Conservation (phyloP, 768 basidiomycete genomes). For the Kwoniella bestiolae region DNA sequence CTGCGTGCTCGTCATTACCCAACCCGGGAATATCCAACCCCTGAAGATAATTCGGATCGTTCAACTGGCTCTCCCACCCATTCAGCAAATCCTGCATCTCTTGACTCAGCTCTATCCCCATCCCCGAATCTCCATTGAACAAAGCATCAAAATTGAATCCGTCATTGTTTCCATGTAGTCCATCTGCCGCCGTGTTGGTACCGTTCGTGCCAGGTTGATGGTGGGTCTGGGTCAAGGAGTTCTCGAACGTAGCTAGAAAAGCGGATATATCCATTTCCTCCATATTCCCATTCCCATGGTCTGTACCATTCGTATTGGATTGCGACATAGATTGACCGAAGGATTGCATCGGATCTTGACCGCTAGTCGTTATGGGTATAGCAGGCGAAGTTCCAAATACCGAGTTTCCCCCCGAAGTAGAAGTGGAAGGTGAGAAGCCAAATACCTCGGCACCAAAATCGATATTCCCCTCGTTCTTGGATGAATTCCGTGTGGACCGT, state of each 20-base stretch:
- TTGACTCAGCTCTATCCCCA: slow-evolving; percentile 25
- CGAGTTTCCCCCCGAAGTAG: slow-evolving; percentile 7
- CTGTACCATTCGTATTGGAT: slow-evolving; percentile 2
- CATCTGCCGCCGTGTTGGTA: neutral
- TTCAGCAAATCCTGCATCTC: slow-evolving; percentile 44
- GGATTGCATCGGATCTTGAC: neutral
- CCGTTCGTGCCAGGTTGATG: neutral
- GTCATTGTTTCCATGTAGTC: neutral
- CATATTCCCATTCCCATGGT: neutral
- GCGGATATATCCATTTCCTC: slow-evolving; percentile 36
- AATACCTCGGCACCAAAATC: slow-evolving; percentile 23
- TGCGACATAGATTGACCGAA: neutral
- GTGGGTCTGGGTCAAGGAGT: neutral
- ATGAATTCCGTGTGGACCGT: slow-evolving; percentile 25
- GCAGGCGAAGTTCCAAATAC: slow-evolving; percentile 40
- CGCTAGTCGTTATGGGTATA: slow-evolving; percentile 12
- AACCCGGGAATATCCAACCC: neutral
- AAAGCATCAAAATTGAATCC: slow-evolving; percentile 23
- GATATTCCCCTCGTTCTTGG: slow-evolving; percentile 15
- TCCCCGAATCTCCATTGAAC: slow-evolving; percentile 26
- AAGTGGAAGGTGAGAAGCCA: slow-evolving; percentile 26
- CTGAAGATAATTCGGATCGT: slow-evolving; percentile 9
- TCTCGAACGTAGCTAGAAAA: slow-evolving; percentile 32
- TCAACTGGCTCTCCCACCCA: slow-evolving; percentile 23
- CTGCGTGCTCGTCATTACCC: neutral